Evolutionary conservation across 1,284 basidiomycete species (phyloP).

Genomic region (Heimioporus punctisporus): DNA sequence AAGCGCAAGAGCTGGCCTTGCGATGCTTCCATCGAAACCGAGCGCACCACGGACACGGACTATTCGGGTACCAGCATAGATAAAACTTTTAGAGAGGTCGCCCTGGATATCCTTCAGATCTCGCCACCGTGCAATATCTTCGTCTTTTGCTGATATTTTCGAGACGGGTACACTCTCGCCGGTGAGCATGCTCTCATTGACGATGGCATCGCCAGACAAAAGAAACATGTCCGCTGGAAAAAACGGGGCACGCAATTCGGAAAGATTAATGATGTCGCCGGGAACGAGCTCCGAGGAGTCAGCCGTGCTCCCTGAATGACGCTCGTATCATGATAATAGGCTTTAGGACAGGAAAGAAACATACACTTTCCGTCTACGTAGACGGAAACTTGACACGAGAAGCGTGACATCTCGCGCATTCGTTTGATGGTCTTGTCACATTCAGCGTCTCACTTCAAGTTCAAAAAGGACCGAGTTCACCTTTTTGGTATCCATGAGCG

Average conservation of each 20-base stretch:
- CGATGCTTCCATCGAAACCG: slow-evolving; percentile 51
- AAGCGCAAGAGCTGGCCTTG: slow-evolving; percentile 79
- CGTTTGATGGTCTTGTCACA: slow-evolving; percentile 77
- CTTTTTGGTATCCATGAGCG: slow-evolving; percentile 92
- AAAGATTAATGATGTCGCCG: slow-evolving; percentile 93
- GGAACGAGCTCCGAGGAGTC: slow-evolving; percentile 89
- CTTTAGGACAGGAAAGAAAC: slow-evolving; percentile 25
- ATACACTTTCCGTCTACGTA: slow-evolving; percentile 77
- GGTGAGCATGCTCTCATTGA: slow-evolving; percentile 99
- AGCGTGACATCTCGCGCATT: slow-evolving; percentile 98
- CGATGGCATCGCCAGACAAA: slow-evolving; percentile 94
- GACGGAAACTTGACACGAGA: slow-evolving; percentile 82
- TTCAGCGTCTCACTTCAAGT: slow-evolving; percentile 9
- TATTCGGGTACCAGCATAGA: slow-evolving; percentile 93
- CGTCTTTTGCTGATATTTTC: slow-evolving; percentile 80
- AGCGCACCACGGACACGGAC: slow-evolving; percentile 85
- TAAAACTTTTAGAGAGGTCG: slow-evolving; percentile 84
- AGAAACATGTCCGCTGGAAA: slow-evolving; percentile 95
- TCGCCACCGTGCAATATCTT: slow-evolving; percentile 70
- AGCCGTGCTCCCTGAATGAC: slow-evolving; percentile 60
- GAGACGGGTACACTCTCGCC: slow-evolving; percentile 96
- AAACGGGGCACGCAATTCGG: slow-evolving; percentile 71
- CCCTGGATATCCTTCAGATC: slow-evolving; percentile 67
- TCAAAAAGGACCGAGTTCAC: slow-evolving; percentile 39
- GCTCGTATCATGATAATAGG: slow-evolving; percentile 1